These are phyloP conservation scores for Phoma sp. DNA, from an alignment of 2,329 filamentous ascomycete genomes.

Conservation along the genomic window DNA sequence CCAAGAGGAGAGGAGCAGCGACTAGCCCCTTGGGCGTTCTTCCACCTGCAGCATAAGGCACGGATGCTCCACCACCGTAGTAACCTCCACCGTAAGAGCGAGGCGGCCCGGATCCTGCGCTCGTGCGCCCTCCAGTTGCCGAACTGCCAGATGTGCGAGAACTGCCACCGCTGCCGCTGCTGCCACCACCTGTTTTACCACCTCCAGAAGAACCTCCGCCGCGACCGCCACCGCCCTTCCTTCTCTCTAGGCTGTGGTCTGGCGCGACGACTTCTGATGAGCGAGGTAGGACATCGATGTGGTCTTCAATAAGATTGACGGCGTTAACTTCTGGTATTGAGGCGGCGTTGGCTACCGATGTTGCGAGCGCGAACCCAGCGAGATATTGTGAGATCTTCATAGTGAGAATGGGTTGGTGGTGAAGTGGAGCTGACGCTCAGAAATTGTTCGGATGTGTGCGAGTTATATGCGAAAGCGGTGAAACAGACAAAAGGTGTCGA, in stretches of 20 bases:
- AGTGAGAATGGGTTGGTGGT: constrained; percentile 10
- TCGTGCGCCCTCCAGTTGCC: constrained; percentile 53
- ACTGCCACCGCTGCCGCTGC: constrained; percentile 19
- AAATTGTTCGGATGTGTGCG: background rate
- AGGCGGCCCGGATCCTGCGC: constrained; percentile 62
- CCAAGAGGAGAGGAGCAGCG: constrained; percentile 56
- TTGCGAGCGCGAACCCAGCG: constrained; percentile 30
- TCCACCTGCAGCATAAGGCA: constrained; percentile 66
- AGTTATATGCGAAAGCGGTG: background rate
- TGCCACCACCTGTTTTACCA: constrained; percentile 22
- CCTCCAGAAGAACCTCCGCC: constrained; percentile 24
- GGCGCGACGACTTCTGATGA: constrained; percentile 37
- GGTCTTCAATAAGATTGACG: constrained; percentile 29
- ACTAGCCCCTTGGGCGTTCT: constrained; percentile 59
- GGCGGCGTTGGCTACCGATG: constrained; percentile 30
- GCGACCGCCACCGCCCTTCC: constrained; percentile 48
- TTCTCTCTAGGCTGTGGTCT: constrained; percentile 44
- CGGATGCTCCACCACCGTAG: constrained; percentile 66
- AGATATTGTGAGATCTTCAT: constrained; percentile 39
- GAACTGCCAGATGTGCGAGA: constrained; percentile 33
- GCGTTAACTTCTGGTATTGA: constrained; percentile 39
- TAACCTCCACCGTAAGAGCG: constrained; percentile 67
- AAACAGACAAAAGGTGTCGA: constrained; percentile 1
- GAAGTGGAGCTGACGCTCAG: constrained; percentile 1
- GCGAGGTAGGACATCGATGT: constrained; percentile 20